Percentiles rank a stretch among this genome's conserved stretches.
phyloP scores from a whole-genome alignment of 768 basidiomycete genomes.

The Auricularia heimuer region DNA sequence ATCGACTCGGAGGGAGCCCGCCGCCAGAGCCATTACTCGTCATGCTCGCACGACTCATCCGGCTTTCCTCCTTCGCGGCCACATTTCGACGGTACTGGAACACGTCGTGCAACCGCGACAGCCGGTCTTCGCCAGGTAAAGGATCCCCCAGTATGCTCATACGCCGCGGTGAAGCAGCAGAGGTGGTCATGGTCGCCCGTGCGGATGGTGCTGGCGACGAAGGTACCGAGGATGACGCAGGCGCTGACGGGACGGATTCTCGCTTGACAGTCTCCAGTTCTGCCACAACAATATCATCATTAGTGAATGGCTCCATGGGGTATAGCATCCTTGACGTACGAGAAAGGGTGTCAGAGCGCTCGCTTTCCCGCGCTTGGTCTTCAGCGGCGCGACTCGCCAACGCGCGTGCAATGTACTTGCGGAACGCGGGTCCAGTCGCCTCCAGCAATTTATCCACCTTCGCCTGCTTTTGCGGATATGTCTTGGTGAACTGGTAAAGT shows the following conservation, averaged over 20 bases:
- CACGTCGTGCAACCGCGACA: slow-evolving; percentile 68
- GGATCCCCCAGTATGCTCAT: slow-evolving; percentile 19
- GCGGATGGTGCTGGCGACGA: slow-evolving; percentile 3
- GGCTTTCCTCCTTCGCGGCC: not conserved
- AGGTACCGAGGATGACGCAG: not conserved
- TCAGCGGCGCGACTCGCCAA: slow-evolving; percentile 81
- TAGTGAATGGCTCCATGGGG: too few species aligned
- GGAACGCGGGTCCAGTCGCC: slow-evolving; percentile 80
- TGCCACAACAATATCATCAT: not conserved
- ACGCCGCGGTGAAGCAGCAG: slow-evolving; percentile 23
- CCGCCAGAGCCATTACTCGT: slow-evolving; percentile 31
- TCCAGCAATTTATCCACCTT: slow-evolving; percentile 84
- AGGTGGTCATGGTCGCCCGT: slow-evolving; percentile 23
- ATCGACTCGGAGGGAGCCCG: not conserved
- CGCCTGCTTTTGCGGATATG: slow-evolving; percentile 72
- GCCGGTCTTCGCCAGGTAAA: slow-evolving; percentile 44
- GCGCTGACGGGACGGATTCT: not conserved
- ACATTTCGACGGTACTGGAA: slow-evolving; percentile 51
- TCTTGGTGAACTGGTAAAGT: slow-evolving; percentile 86
- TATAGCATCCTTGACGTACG: slow-evolving; percentile 37
- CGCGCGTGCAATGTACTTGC: slow-evolving; percentile 84
- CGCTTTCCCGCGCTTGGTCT: slow-evolving; percentile 66
- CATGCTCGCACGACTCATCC: slow-evolving; percentile 41
- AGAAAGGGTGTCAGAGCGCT: slow-evolving; percentile 74
- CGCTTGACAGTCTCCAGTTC: slow-evolving; percentile 7